These are phyloP conservation scores for Bathelium albidoporum DNA, from an alignment of 495 filamentous ascomycete species.

Conservation along the genomic window DNA sequence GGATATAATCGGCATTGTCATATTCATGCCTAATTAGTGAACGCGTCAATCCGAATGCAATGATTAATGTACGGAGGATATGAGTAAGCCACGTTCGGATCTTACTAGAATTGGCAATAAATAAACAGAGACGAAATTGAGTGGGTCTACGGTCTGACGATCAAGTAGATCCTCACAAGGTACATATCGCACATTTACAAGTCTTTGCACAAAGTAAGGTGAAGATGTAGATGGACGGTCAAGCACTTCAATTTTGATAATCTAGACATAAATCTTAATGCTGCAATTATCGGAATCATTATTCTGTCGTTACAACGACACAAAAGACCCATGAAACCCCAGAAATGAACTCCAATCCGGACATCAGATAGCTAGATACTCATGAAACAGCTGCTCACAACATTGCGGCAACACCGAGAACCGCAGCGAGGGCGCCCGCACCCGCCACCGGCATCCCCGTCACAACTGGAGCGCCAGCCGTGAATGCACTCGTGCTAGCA, in stretches of 20 bases:
- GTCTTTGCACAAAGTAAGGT: background rate
- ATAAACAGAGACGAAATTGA: background rate
- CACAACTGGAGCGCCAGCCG: background rate
- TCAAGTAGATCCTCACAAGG: no score
- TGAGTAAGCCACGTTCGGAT: background rate
- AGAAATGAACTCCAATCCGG: background rate
- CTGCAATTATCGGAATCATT: background rate
- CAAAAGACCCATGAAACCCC: background rate
- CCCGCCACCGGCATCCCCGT: background rate
- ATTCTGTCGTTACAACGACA: background rate
- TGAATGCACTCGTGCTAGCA: background rate
- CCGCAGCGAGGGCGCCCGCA: background rate
- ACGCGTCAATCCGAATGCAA: no score
- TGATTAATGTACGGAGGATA: background rate
- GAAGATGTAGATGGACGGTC: background rate
- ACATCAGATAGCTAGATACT: no score
- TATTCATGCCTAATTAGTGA: no score
- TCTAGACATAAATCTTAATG: background rate
- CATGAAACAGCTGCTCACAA: background rate
- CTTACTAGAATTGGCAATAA: background rate
- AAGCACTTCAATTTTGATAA: background rate
- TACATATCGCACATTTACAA: no score
- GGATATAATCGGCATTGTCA: no score
- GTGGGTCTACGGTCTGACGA: no score
- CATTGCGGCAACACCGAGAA: background rate